Conservation (phyloP, 2,329 filamentous ascomycete genomes). For the Tolypocladium inflatum region DNA sequence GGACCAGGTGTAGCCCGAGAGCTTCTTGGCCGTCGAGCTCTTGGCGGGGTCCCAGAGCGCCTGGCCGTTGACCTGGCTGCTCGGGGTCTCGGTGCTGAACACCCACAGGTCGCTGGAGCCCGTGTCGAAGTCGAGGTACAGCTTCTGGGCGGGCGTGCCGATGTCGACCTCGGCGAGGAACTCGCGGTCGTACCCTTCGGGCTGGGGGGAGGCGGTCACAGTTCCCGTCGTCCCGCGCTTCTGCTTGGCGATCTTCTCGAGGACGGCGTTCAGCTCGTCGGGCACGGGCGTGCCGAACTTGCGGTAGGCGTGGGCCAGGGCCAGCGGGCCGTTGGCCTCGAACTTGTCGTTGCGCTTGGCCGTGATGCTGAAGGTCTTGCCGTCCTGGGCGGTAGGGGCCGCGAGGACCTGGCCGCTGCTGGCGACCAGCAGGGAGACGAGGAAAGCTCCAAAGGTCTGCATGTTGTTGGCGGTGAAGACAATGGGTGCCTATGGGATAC, state of each 20-base stretch:
- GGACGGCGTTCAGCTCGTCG: background rate
- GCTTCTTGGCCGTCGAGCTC: background rate
- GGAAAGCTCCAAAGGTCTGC: background rate
- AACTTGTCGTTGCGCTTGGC: background rate
- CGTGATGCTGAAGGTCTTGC: background rate
- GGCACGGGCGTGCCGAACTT: background rate
- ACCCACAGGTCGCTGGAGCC: background rate
- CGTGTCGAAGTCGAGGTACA: background rate
- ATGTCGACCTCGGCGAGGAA: background rate
- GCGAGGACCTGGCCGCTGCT: background rate
- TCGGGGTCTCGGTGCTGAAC: background rate
- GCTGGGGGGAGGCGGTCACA: background rate
- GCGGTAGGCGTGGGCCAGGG: background rate
- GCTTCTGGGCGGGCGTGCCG: background rate
- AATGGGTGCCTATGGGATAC: background rate
- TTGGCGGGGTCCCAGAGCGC: background rate
- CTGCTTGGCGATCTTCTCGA: background rate
- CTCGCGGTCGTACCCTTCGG: background rate
- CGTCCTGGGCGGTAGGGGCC: background rate
- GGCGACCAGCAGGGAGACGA: background rate
- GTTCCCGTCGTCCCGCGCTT: background rate
- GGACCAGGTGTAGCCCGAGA: background rate
- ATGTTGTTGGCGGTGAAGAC: background rate
- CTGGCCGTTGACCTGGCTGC: background rate
- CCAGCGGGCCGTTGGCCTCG: background rate